Conservation (phyloP, 768 basidiomycete genomes). For the Pholiota microspora region DNA sequence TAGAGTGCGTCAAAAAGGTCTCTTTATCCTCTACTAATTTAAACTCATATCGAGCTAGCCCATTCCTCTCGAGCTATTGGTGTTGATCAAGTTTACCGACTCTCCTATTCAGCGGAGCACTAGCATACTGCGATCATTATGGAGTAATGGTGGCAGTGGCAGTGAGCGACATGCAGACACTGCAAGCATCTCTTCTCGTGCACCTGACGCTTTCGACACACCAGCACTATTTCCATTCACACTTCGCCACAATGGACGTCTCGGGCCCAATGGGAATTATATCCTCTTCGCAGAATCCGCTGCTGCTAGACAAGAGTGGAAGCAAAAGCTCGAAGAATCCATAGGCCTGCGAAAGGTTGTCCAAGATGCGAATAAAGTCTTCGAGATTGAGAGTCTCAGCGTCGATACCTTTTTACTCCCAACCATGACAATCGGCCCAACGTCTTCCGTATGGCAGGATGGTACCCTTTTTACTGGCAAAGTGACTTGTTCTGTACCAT, state of each 20-base stretch:
- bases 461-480: constrained; percentile 74
- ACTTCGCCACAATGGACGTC: constrained; percentile 83
- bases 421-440: constrained; percentile 45
- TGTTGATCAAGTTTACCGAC: constrained; percentile 79
- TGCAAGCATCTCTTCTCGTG: constrained; percentile 20
- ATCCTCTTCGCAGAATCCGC: constrained; percentile 80
- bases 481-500: constrained; percentile 94
- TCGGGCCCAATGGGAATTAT: constrained; percentile 65
- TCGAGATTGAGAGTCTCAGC: constrained; percentile 88
- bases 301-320: constrained; percentile 79
- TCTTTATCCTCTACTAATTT: constrained; percentile 24
- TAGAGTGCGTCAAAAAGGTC: constrained; percentile 48
- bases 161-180: constrained; percentile 15
- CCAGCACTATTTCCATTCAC: constrained; percentile 82
- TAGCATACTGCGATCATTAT: constrained; percentile 62
- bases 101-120: constrained; percentile 65
- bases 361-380: constrained; percentile 93
- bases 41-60: constrained; percentile 63
- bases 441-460: constrained; percentile 59
- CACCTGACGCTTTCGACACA: constrained; percentile 50
- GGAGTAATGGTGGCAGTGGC: constrained; percentile 35
- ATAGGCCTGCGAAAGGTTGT: constrained; percentile 82
- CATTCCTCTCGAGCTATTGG: constrained; percentile 87
- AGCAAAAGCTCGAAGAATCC: constrained; percentile 87
- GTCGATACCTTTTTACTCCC: constrained; percentile 84